Evolutionary conservation across 176 grass and related monocot species (phyloP).

Genomic region (Lolium multiflorum): DNA sequence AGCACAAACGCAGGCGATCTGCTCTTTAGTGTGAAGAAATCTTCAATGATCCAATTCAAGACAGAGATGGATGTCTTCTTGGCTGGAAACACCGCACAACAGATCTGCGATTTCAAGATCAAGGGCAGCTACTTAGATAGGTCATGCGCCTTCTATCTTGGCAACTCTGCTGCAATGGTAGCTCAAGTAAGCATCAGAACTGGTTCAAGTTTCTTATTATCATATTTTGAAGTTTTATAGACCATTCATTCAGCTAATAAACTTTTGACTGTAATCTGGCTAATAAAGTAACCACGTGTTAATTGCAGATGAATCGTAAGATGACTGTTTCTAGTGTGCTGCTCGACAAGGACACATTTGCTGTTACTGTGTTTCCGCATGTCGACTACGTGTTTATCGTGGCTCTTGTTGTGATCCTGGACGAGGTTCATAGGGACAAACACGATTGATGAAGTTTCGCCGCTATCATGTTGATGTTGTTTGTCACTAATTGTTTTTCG

Average conservation of each 20-base stretch:
- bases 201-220: not conserved
- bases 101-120: slow-evolving; percentile 71
- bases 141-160: slow-evolving; percentile 52
- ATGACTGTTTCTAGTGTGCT: too few relatives aligned
- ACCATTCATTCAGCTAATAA: not conserved
- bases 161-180: slow-evolving; percentile 44
- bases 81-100: slow-evolving; percentile 53
- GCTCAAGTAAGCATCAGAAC: slow-evolving; percentile 50
- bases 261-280: too few relatives aligned
- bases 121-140: slow-evolving; percentile 67
- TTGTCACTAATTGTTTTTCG: too few relatives aligned
- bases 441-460: too few relatives aligned
- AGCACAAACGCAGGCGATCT: slow-evolving; percentile 48
- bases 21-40: slow-evolving; percentile 65
- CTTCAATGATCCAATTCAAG: slow-evolving; percentile 60
- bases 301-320: too few relatives aligned
- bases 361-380: too few relatives aligned
- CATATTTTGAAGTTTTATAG: not conserved
- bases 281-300: not conserved
- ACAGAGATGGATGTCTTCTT: slow-evolving; percentile 75
- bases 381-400: too few relatives aligned
- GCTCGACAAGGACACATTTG: too few relatives aligned
- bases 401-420: too few relatives aligned
- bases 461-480: too few relatives aligned
- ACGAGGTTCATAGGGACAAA: too few relatives aligned